Evolutionary conservation across 257 asterid genomes (phyloP).

Genomic region (Scutellaria baicalensis): DNA sequence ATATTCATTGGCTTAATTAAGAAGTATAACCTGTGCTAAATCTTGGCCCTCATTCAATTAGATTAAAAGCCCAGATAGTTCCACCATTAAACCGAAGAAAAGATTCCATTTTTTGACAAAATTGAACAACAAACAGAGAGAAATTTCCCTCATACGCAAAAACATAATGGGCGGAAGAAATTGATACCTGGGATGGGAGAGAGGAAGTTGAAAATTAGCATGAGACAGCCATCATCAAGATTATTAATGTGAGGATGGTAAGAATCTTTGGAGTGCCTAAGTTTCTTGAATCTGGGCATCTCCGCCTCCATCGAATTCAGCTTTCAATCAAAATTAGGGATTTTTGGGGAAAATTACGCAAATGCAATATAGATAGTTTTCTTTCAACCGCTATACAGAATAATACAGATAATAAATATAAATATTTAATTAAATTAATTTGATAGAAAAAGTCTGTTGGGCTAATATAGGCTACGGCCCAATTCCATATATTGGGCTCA

Average conservation of each 20-base stretch:
- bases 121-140: not conserved
- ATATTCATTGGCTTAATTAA: not conserved
- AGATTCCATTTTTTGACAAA: not conserved
- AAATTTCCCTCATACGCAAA: not conserved
- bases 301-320: conserved; percentile 30
- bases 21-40: not conserved
- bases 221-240: conserved; percentile 93
- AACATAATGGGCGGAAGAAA: not conserved
- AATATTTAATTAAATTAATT: not conserved
- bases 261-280: conserved; percentile 11
- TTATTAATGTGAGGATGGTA: conserved; percentile 34
- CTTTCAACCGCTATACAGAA: not conserved
- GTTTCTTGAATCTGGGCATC: conserved; percentile 28
- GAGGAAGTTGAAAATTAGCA: conserved; percentile 90
- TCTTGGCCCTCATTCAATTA: not conserved
- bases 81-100: conserved; percentile 2
- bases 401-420: not conserved
- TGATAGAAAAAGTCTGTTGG: not conserved
- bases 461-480: not conserved
- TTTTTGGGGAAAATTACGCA: conserved; percentile 10
- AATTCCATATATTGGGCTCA: not conserved
- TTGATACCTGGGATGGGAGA: conserved; percentile 81
- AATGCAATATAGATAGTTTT: not conserved
- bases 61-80: not conserved
- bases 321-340: conserved; percentile 10